phyloP scores from a whole-genome alignment of 2,329 filamentous ascomycete species.

The Trichoderma cornu-damae region DNA sequence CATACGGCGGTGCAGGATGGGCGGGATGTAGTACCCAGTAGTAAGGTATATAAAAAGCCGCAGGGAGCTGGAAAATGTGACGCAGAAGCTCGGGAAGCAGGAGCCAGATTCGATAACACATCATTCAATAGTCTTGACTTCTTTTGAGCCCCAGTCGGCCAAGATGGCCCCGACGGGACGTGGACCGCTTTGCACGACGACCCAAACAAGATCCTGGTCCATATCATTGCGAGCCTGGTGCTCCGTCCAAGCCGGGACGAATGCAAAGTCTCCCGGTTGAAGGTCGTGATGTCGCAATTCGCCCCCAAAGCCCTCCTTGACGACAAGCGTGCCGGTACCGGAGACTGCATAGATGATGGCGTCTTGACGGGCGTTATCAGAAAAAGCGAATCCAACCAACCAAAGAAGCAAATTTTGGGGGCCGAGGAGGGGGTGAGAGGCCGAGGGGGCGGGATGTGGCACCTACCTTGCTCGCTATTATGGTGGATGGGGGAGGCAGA shows the following conservation, averaged over 20 bases:
- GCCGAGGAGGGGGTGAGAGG: constrained; percentile 8
- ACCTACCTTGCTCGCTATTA: constrained; percentile 61
- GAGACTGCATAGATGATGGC: constrained; percentile 62
- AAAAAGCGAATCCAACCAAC: constrained; percentile 9
- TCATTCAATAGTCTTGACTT: constrained; percentile 27
- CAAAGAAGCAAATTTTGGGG: not conserved
- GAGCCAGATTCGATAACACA: constrained; percentile 6
- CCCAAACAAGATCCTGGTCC: constrained; percentile 57
- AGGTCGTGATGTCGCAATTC: constrained; percentile 52
- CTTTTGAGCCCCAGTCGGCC: constrained; percentile 54
- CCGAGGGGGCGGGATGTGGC: constrained; percentile 3
- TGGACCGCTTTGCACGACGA: constrained; percentile 58
- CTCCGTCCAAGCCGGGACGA: constrained; percentile 65
- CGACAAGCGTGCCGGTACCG: constrained; percentile 57
- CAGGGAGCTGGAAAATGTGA: not conserved
- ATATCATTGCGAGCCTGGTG: constrained; percentile 65
- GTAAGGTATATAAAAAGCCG: constrained; percentile 4
- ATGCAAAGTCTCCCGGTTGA: constrained; percentile 60
- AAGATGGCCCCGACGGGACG: constrained; percentile 59
- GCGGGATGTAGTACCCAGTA: not conserved
- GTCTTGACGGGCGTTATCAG: constrained; percentile 40
- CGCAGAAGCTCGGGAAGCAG: constrained; percentile 1
- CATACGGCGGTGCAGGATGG: constrained; percentile 24
- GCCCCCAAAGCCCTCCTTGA: constrained; percentile 48
- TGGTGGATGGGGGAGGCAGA: constrained; percentile 61